phyloP scores from a whole-genome alignment of 768 basidiomycete species.

The Krasilnikovozyma curviuscula region DNA sequence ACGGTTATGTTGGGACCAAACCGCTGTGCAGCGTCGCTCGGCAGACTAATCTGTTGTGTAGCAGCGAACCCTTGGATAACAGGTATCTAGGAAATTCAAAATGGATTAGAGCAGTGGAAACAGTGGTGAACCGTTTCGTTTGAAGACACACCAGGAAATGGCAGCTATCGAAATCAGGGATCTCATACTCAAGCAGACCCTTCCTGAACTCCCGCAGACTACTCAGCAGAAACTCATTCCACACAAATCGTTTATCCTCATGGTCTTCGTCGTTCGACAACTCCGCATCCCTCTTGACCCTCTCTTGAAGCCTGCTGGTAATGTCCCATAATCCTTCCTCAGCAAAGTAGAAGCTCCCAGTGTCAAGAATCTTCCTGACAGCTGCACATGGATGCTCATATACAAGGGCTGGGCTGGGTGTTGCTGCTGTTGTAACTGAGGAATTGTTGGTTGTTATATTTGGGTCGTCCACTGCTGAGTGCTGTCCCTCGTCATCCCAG shows the following conservation, averaged over 20 bases:
- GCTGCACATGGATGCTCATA: constrained; percentile 82
- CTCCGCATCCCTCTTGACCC: constrained; percentile 39
- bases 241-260: constrained; percentile 51
- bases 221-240: constrained; percentile 81
- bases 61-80: constrained; percentile 90
- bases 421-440: constrained; percentile 5
- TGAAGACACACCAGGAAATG: constrained; percentile 53
- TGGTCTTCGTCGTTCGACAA: constrained; percentile 11
- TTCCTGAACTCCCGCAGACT: constrained; percentile 77
- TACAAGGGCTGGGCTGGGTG: constrained; percentile 18
- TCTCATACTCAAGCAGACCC: constrained; percentile 47
- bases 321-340: constrained; percentile 69
- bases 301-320: constrained; percentile 56
- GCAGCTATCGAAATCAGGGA: constrained; percentile 56
- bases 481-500: constrained; percentile 2
- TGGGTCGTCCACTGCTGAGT: constrained; percentile 24
- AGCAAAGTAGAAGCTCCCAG: constrained; percentile 86
- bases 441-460: constrained; percentile 32
- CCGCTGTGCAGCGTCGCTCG: constrained; percentile 56
- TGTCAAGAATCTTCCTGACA: constrained; percentile 73
- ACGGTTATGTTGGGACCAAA: constrained; percentile 53
- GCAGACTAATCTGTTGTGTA: constrained; percentile 50
- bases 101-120: constrained; percentile 4
- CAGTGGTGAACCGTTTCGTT: background rate
- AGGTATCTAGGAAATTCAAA: constrained; percentile 39